phyloP scores from a whole-genome alignment of 805 yeast species.

The Cyberlindnera mrakii region DNA sequence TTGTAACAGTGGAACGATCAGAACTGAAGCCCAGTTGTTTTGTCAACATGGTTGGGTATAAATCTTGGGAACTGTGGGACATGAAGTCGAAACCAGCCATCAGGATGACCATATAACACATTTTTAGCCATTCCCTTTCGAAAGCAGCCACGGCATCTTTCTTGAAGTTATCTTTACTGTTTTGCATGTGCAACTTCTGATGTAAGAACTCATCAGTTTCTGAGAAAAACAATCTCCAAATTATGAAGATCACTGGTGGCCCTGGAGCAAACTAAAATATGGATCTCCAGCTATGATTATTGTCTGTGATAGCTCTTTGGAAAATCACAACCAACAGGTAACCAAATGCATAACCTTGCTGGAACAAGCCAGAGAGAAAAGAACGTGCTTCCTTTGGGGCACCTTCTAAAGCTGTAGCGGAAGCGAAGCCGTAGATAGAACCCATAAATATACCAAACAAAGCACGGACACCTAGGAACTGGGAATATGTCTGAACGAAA shows the following conservation, averaged over 20 bases:
- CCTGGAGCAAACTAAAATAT: conserved; percentile 70
- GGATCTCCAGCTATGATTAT: conserved; percentile 53
- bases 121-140: conserved; percentile 50
- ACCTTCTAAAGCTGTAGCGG: conserved; percentile 38
- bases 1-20: conserved; percentile 47
- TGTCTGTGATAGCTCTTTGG: conserved; percentile 55
- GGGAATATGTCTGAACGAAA: conserved; percentile 47
- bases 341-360: conserved; percentile 76
- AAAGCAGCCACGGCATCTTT: conserved; percentile 28
- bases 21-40: conserved; percentile 37
- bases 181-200: conserved; percentile 32
- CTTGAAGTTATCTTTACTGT: conserved; percentile 27
- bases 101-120: conserved; percentile 48
- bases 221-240: conserved; percentile 38
- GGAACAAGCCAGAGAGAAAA: conserved; percentile 61
- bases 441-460: conserved; percentile 56
- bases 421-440: conserved; percentile 39
- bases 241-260: conserved; percentile 35
- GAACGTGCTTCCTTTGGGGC: conserved; percentile 50
- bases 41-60: conserved; percentile 49
- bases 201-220: conserved; percentile 47
- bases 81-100: conserved; percentile 61
- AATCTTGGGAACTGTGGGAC: conserved; percentile 61
- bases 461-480: conserved; percentile 58
- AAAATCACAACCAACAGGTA: conserved; percentile 60